Conservation (phyloP, 2,329 filamentous ascomycete species). For the Herpotrichia juniperi region DNA sequence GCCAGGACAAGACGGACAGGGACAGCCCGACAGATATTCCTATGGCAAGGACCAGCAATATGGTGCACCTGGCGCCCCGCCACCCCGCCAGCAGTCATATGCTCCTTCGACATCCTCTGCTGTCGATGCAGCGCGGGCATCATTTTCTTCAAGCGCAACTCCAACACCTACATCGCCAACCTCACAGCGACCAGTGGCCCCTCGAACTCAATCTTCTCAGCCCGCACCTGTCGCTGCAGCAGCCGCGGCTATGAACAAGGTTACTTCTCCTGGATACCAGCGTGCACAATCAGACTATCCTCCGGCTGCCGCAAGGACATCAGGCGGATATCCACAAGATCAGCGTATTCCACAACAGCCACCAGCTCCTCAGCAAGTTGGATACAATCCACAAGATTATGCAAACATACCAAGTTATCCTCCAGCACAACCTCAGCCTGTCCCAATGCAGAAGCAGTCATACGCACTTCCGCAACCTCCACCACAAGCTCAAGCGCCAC, state of each 20-base stretch:
- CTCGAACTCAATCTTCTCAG: conserved; percentile 57
- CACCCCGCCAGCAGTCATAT: conserved; percentile 50
- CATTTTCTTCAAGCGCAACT: conserved; percentile 46
- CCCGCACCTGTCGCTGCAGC: conserved; percentile 50
- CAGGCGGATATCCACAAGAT: conserved; percentile 47
- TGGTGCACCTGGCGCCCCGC: conserved; percentile 29
- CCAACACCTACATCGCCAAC: conserved; percentile 55
- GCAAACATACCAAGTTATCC: conserved; percentile 55
- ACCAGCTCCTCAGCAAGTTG: conserved; percentile 56
- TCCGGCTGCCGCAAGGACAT: conserved; percentile 34
- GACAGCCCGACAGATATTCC: conserved; percentile 52
- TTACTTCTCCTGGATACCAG: conserved; percentile 50
- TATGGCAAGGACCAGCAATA: conserved; percentile 53
- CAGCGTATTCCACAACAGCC: conserved; percentile 49
- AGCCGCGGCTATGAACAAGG: conserved; percentile 53
- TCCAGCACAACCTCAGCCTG: conserved; percentile 37
- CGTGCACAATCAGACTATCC: conserved; percentile 53
- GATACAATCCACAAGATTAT: conserved; percentile 81
- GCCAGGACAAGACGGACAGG: conserved; percentile 29
- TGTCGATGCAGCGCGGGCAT: conserved; percentile 55
- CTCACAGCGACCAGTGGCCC: conserved; percentile 52
- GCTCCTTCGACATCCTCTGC: conserved; percentile 46
- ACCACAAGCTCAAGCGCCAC: conserved; percentile 53
- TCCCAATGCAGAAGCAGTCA: conserved; percentile 37
- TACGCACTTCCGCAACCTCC: conserved; percentile 47